phyloP scores from a whole-genome alignment of 495 filamentous ascomycete species.

The Neurospora africana region DNA sequence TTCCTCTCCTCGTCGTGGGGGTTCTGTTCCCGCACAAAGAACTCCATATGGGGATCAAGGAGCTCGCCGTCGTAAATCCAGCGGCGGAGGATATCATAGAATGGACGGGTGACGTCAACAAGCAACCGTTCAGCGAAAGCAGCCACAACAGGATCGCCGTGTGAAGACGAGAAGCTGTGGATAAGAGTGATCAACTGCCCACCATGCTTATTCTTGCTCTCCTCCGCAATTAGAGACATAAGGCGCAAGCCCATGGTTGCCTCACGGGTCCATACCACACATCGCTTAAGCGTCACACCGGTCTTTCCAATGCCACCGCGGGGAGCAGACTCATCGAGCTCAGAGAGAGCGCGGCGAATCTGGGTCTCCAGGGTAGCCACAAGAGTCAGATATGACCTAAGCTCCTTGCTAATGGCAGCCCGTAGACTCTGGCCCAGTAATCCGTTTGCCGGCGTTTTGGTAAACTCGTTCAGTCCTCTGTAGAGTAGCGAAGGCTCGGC shows the following conservation, averaged over 20 bases:
- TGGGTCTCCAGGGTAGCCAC: constrained; percentile 92
- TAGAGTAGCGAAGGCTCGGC: constrained; percentile 92
- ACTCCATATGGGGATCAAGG: constrained; percentile 89
- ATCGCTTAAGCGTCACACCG: constrained; percentile 91
- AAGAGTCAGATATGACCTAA: constrained; percentile 84
- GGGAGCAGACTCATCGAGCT: constrained; percentile 53
- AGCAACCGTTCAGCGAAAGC: constrained; percentile 90
- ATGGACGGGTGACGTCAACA: constrained; percentile 84
- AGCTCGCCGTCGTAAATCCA: constrained; percentile 99
- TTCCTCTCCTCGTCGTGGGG: constrained; percentile 31
- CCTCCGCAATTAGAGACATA: constrained; percentile 88
- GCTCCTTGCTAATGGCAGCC: constrained; percentile 75
- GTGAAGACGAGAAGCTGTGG: constrained; percentile 82
- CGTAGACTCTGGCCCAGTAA: constrained; percentile 87
- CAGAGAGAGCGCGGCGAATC: constrained; percentile 67
- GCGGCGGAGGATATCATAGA: constrained; percentile 89
- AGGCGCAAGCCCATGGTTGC: constrained; percentile 92
- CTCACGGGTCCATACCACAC: constrained; percentile 94
- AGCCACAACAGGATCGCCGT: constrained; percentile 90
- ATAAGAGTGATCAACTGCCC: constrained; percentile 91
- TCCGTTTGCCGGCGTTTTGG: constrained; percentile 52
- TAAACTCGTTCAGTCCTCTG: constrained; percentile 64
- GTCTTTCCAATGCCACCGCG: constrained; percentile 65
- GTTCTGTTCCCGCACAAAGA: constrained; percentile 79
- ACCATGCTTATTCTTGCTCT: constrained; percentile 74